Conservation (phyloP, 306 rosid genomes). For the Rubus parviflorus region DNA sequence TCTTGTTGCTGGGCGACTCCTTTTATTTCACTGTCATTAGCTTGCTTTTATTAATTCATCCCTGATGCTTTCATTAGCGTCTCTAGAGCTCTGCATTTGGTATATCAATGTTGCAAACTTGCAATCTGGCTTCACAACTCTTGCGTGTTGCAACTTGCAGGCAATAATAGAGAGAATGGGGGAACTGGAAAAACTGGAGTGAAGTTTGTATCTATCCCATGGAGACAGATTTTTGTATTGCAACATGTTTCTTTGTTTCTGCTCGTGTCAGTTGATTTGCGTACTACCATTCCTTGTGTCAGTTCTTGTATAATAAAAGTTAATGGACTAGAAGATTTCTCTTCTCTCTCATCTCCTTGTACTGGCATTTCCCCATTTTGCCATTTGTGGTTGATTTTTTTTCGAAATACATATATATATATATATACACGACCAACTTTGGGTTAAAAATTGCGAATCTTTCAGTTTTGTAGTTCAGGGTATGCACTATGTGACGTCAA, state of each 20-base stretch:
- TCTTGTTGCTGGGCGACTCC: not conserved
- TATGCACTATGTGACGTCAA: not conserved
- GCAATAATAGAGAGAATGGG: constrained; percentile 67
- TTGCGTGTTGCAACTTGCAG: constrained; percentile 31
- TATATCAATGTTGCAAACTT: not conserved
- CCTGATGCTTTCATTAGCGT: not conserved
- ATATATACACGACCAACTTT: not conserved
- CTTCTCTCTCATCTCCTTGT: not conserved
- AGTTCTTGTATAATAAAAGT: constrained; percentile 19
- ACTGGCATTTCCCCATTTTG: not conserved
- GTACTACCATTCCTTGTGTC: not conserved
- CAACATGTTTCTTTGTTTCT: constrained; percentile 18
- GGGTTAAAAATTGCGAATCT: not conserved
- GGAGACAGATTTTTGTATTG: constrained; percentile 10
- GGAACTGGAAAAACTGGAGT: constrained; percentile 63
- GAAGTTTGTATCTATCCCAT: constrained; percentile 16
- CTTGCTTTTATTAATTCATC: not conserved
- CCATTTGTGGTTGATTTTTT: not conserved
- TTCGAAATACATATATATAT: constrained; percentile 9
- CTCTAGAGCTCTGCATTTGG: not conserved
- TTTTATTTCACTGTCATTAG: not conserved
- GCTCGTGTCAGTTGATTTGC: constrained; percentile 6
- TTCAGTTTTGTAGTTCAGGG: not conserved
- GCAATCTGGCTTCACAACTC: not conserved
- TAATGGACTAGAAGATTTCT: constrained; percentile 1